Conservation (phyloP, 225 moss, liverwort and hornwort species). For the Antitrichia curtipendula region DNA sequence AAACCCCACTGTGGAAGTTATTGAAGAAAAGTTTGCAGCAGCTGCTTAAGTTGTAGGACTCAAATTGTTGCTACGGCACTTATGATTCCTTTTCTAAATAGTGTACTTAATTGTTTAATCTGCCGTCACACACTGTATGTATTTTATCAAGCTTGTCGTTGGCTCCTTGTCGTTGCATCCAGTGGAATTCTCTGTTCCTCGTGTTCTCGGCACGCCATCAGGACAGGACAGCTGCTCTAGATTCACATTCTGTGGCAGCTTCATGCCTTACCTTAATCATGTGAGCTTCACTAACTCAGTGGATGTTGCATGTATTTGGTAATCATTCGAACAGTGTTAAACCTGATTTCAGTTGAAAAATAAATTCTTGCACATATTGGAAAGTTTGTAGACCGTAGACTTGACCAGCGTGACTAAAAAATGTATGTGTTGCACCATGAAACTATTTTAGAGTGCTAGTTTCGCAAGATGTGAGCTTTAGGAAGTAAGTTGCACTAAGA, state of each 20-base stretch:
- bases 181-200: background rate
- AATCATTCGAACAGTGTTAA: background rate
- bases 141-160: background rate
- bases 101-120: background rate
- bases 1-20: slow-evolving; percentile 52
- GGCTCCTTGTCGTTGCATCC: background rate
- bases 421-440: background rate
- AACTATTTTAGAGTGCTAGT: background rate
- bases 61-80: background rate
- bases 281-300: background rate
- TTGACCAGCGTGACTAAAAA: background rate
- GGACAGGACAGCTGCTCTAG: slow-evolving; percentile 10
- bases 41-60: slow-evolving; percentile 26
- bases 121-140: slow-evolving; percentile 5
- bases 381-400: background rate
- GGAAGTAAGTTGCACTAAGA: background rate
- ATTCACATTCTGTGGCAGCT: background rate
- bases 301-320: background rate
- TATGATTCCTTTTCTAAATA: background rate
- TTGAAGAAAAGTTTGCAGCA: slow-evolving; percentile 61
- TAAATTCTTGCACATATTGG: background rate
- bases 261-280: background rate
- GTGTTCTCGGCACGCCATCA: background rate
- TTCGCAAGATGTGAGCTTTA: background rate
- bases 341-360: background rate